Evolutionary conservation across 2,329 filamentous ascomycete genomes (phyloP).

Genomic region (Plenodomus tracheiphilus): DNA sequence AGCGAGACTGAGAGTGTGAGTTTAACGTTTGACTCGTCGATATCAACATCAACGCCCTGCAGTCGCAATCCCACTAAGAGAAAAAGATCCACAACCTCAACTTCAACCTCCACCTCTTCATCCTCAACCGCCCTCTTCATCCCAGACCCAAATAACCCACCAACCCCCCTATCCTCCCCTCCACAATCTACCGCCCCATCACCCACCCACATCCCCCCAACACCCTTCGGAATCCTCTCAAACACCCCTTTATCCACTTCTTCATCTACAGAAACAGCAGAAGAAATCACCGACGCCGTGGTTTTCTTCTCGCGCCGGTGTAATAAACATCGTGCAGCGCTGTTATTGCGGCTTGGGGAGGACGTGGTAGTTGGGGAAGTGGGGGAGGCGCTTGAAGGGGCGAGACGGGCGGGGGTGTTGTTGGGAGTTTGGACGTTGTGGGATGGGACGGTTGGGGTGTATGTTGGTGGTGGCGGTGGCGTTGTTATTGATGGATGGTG

Average conservation of each 20-base stretch:
- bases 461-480: neutral
- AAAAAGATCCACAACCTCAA: neutral
- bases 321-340: slow-evolving; percentile 8
- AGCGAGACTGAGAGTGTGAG: no score
- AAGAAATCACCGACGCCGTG: slow-evolving; percentile 21
- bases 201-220: neutral
- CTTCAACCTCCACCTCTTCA: neutral
- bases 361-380: neutral
- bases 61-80: no score
- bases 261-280: slow-evolving; percentile 10
- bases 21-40: no score
- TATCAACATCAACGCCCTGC: no score
- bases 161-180: neutral
- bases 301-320: slow-evolving; percentile 17
- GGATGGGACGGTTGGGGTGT: neutral
- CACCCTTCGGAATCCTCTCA: neutral
- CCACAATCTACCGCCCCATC: neutral
- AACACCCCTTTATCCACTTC: neutral
- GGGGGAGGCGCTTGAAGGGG: neutral
- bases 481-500: no score
- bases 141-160: no score
- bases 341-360: slow-evolving; percentile 4
- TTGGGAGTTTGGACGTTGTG: neutral
- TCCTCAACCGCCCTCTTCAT: slow-evolving; percentile 1
- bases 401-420: neutral